These are phyloP conservation scores for Verticillium nonalfalfae DNA, from an alignment of 2,329 filamentous ascomycete species.

Conservation along the genomic window DNA sequence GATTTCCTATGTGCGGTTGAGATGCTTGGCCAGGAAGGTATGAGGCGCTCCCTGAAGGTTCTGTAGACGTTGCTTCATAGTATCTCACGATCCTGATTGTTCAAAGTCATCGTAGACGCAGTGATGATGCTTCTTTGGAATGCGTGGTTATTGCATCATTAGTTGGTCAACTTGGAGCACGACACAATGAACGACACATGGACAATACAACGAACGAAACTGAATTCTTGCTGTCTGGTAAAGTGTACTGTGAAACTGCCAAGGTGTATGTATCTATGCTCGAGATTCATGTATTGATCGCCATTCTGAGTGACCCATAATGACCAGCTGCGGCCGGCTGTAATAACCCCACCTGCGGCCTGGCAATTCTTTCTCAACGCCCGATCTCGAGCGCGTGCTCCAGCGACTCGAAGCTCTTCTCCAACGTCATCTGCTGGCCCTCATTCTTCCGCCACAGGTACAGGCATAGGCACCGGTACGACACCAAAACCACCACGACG, in stretches of 20 bases:
- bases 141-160: too few species aligned
- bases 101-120: too few species aligned
- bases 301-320: too few species aligned
- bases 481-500: not conserved
- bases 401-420: not conserved
- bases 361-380: not conserved
- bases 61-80: not conserved
- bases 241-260: too few species aligned
- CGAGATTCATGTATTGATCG: not conserved
- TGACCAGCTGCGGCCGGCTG: not conserved
- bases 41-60: not conserved
- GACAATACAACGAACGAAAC: too few species aligned
- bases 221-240: too few species aligned
- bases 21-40: conserved; percentile 37
- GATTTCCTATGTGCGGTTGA: conserved; percentile 48
- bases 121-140: too few species aligned
- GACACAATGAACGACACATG: too few species aligned
- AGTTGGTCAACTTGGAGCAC: too few species aligned
- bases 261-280: too few species aligned
- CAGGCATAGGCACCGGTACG: not conserved
- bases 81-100: too few species aligned
- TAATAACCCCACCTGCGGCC: not conserved
- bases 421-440: not conserved
- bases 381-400: not conserved
- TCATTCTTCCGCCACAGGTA: not conserved